A percentile compares a stretch with the other conserved stretches of the same genome.
Conservation (phyloP, 768 basidiomycete genomes). For the Omphalotus guepiniiformis region DNA sequence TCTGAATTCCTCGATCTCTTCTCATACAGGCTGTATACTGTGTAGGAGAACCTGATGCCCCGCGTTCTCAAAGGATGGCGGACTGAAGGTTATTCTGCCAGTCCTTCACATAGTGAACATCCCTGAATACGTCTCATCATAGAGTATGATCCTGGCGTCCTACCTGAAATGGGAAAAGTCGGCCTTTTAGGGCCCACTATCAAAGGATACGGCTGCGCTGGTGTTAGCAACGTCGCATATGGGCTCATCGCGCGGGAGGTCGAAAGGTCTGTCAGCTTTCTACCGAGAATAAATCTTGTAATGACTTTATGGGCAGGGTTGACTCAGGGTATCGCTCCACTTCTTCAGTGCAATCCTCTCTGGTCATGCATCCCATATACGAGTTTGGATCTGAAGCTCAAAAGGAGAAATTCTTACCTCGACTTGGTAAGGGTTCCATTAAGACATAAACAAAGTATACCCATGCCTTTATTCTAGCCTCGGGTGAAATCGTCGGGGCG, state of each 20-base stretch:
- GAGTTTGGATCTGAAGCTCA: constrained; percentile 88
- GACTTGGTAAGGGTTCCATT: constrained; percentile 50
- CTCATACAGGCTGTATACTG: constrained; percentile 9
- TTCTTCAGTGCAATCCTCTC: constrained; percentile 91
- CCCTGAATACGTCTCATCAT: not conserved
- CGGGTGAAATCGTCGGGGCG: constrained; percentile 85
- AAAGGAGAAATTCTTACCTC: constrained; percentile 87
- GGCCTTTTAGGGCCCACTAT: constrained; percentile 93
- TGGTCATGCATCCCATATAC: constrained; percentile 93
- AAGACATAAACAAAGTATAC: not conserved
- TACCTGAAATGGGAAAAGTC: constrained; percentile 90
- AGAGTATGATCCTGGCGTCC: constrained; percentile 75
- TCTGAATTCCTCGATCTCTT: not conserved
- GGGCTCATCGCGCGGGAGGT: constrained; percentile 93
- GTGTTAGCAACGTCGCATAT: constrained; percentile 87
- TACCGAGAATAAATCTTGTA: not conserved
- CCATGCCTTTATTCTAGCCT: constrained; percentile 41
- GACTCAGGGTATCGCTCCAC: constrained; percentile 97
- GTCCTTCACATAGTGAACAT: not conserved
- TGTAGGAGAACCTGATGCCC: constrained; percentile 77
- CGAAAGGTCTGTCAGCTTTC: constrained; percentile 53
- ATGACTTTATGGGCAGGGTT: constrained; percentile 46
- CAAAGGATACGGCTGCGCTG: constrained; percentile 90
- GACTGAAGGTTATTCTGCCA: constrained; percentile 61
- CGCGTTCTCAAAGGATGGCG: constrained; percentile 86